A percentile compares a stretch with the other conserved stretches of the same genome.
phyloP scores from a whole-genome alignment of 2,329 filamentous ascomycete genomes.

The Exserohilum rostratum region DNA sequence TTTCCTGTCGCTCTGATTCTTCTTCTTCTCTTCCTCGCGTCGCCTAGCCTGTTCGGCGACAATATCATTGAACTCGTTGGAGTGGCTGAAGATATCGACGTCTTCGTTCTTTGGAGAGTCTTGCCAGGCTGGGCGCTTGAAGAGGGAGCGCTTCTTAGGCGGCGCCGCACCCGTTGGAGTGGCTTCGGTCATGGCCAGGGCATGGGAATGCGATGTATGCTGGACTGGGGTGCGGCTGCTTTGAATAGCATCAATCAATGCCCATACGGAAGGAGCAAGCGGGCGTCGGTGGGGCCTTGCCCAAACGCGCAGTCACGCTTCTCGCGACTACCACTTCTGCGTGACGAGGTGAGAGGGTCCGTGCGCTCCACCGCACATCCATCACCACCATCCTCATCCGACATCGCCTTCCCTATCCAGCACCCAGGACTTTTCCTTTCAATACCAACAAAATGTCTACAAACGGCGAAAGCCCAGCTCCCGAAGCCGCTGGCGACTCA shows the following conservation, averaged over 20 bases:
- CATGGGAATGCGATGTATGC: conserved; percentile 10
- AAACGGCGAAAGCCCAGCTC: conserved; percentile 68
- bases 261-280: neutral
- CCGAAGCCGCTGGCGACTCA: conserved; percentile 70
- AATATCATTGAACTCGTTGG: conserved; percentile 47
- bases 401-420: neutral
- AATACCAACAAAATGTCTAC: conserved; percentile 23
- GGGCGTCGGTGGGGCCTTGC: conserved; percentile 6
- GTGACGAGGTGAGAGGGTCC: conserved; percentile 14
- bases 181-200: conserved; percentile 36
- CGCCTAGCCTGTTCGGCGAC: conserved; percentile 47
- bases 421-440: neutral
- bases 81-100: conserved; percentile 53
- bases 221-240: neutral
- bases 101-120: conserved; percentile 45
- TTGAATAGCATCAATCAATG: neutral
- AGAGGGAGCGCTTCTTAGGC: conserved; percentile 57
- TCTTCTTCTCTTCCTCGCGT: conserved; percentile 35
- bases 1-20: conserved; percentile 21
- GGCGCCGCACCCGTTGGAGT: conserved; percentile 18
- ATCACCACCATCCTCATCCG: conserved; percentile 1
- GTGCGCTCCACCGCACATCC: conserved; percentile 22
- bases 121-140: conserved; percentile 62
- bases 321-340: conserved; percentile 15
- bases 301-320: conserved; percentile 44